Percentiles rank a stretch among this genome's conserved stretches.
Conservation (phyloP, 78 protist species). For the Dictyostelium firmibasis region DNA sequence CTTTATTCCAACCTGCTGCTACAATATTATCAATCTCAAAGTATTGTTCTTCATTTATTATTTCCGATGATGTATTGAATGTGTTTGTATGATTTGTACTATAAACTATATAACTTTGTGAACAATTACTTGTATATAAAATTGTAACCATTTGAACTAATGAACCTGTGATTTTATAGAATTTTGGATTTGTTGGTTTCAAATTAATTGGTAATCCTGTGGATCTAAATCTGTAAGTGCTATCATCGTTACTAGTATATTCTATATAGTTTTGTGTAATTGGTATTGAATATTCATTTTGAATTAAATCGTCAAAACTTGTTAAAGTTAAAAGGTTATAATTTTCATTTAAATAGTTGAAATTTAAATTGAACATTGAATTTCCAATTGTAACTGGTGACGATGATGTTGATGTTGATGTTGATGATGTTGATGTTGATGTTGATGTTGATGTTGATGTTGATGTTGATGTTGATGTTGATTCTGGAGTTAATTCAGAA, state of each 20-base stretch:
- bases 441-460: background rate
- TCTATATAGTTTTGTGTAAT: background rate
- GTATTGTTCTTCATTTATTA: constrained; percentile 5
- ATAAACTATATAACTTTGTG: background rate
- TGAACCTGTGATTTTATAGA: constrained; percentile 30
- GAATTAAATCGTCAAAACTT: constrained; percentile 8
- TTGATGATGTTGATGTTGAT: background rate
- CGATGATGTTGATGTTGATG: background rate
- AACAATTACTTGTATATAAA: constrained; percentile 4
- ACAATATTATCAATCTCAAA: constrained; percentile 47
- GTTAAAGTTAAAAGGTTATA: background rate
- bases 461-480: background rate
- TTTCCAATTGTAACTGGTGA: constrained; percentile 27
- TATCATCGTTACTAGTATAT: background rate
- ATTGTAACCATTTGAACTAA: constrained; percentile 9
- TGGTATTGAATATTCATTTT: background rate
- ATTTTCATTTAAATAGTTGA: background rate
- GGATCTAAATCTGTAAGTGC: constrained; percentile 18
- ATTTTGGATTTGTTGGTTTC: constrained; percentile 11
- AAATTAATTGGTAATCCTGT: background rate
- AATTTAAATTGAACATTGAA: constrained; percentile 3
- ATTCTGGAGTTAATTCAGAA: background rate
- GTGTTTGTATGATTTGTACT: background rate
- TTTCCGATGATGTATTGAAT: too few species aligned
- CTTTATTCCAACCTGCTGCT: constrained; percentile 36